Conservation (phyloP, 345 rosid species). For the Hevea brasiliensis region DNA sequence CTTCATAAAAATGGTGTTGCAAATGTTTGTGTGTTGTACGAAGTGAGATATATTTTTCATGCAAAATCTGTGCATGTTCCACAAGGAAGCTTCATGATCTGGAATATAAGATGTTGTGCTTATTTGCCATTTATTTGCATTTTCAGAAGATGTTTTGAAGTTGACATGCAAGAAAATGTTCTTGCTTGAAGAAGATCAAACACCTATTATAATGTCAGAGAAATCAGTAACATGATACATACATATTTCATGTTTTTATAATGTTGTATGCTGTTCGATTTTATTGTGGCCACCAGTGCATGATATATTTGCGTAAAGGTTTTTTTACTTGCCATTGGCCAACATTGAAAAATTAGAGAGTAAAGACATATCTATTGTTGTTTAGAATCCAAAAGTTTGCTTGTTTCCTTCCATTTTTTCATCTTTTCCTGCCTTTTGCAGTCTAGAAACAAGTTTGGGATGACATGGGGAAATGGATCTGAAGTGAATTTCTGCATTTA, state of each 20-base stretch:
- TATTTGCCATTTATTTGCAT: too few relatives aligned
- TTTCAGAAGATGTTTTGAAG: not conserved
- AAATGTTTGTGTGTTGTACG: not conserved
- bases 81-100: not conserved
- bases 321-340: not conserved
- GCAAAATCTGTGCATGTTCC: not conserved
- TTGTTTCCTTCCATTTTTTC: not conserved
- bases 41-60: not conserved
- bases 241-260: not conserved
- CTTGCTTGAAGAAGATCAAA: not conserved
- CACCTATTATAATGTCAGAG: not conserved
- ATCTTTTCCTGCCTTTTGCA: not conserved
- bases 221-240: not conserved
- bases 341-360: not conserved
- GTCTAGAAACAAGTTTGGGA: not conserved
- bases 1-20: not conserved
- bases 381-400: not conserved
- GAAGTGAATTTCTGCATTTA: not conserved
- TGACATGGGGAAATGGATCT: not conserved
- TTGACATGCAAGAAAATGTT: too few relatives aligned
- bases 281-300: not conserved
- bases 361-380: not conserved
- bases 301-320: not conserved
- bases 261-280: not conserved
- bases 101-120: not conserved